Percentiles rank a stretch among this genome's conserved stretches.
Evolutionary conservation across 2,329 filamentous ascomycete species (phyloP).

Genomic region (Trichophyton schoenleinii): DNA sequence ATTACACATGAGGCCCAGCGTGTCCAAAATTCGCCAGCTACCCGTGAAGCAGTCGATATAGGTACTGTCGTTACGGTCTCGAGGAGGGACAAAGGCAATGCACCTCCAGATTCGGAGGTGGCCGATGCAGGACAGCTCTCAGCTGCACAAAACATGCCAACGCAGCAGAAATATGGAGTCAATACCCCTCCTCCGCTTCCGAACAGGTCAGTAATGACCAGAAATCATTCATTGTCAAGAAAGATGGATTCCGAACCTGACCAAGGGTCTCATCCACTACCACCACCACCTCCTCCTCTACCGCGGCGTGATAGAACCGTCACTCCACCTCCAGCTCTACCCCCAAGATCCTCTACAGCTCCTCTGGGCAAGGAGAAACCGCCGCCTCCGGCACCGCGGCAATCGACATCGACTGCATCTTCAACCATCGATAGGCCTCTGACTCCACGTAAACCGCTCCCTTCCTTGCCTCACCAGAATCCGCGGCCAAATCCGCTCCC

Average conservation of each 20-base stretch:
- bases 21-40: background rate
- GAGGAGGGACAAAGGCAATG: background rate
- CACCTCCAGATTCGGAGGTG: background rate
- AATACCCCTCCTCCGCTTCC: background rate
- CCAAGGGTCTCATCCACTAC: background rate
- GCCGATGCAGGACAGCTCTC: background rate
- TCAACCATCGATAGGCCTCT: background rate
- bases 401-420: background rate
- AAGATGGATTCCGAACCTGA: slow-evolving; percentile 1
- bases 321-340: slow-evolving; percentile 12
- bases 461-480: background rate
- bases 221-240: background rate
- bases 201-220: background rate
- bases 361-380: slow-evolving; percentile 1
- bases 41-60: background rate
- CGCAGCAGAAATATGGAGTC: background rate
- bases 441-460: background rate
- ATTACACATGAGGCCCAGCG: background rate
- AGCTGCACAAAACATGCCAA: background rate
- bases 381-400: slow-evolving; percentile 1
- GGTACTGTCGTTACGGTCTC: background rate
- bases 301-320: background rate
- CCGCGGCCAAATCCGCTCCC: background rate
- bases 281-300: background rate
- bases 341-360: background rate